Evolutionary conservation across 345 rosid species (phyloP).

Genomic region (Kandelia obovata): DNA sequence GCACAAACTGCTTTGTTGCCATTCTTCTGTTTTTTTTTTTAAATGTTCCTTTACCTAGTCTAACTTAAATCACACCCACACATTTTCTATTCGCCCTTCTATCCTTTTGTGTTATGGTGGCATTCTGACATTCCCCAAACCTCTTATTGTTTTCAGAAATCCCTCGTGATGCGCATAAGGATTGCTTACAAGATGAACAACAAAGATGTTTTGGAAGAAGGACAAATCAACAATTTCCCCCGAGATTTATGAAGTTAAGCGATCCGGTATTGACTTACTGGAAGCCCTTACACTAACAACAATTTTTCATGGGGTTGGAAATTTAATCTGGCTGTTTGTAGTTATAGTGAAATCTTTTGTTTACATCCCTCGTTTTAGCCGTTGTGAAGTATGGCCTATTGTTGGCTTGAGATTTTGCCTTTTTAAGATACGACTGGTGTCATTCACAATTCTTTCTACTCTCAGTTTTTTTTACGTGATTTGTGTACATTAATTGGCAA

Average conservation of each 20-base stretch:
- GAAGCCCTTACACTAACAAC: conserved; percentile 13
- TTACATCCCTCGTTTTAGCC: conserved; percentile 23
- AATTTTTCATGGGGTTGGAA: conserved; percentile 20
- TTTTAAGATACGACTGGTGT: conserved; percentile 21
- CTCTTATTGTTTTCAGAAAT: conserved; percentile 59
- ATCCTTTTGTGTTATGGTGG: neutral
- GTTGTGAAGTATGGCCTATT: conserved; percentile 16
- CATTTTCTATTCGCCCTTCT: neutral
- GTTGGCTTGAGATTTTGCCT: conserved; percentile 27
- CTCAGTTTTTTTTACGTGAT: conserved; percentile 16
- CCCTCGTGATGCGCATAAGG: conserved; percentile 88
- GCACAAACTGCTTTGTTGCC: too few species aligned
- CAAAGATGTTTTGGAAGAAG: conserved; percentile 86
- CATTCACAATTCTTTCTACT: conserved; percentile 14
- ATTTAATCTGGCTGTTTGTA: conserved; percentile 28
- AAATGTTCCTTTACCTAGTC: too few species aligned
- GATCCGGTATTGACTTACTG: conserved; percentile 8
- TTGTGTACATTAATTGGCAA: conserved; percentile 51
- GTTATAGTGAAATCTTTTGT: conserved; percentile 24
- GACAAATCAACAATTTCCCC: conserved; percentile 88
- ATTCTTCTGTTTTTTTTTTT: too few species aligned
- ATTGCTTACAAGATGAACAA: conserved; percentile 75
- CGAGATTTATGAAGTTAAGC: conserved; percentile 54
- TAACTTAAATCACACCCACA: neutral
- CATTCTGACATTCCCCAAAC: conserved; percentile 1